A percentile compares a stretch with the other conserved stretches of the same genome.
Evolutionary conservation across 768 basidiomycete species (phyloP).

Genomic region (Naganishia vishniacii): DNA sequence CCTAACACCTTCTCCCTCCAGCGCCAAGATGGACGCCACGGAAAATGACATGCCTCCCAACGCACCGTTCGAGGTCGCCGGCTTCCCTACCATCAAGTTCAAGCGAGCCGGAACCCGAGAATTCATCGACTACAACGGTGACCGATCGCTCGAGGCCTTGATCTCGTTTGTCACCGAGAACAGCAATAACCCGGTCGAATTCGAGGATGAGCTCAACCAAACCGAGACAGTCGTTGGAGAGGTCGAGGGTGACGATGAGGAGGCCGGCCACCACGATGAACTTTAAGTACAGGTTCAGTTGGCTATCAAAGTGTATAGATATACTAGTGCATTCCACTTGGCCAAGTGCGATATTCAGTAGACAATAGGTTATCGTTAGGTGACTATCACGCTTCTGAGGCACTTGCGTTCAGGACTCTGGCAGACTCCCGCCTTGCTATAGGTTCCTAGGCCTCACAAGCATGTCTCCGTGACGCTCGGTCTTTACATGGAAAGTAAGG

Average conservation of each 20-base stretch:
- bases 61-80: conserved; percentile 76
- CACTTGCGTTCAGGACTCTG: no score
- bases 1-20: conserved; percentile 12
- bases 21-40: conserved; percentile 88
- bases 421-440: no score
- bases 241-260: conserved; percentile 31
- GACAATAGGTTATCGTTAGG: no score
- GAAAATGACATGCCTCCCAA: conserved; percentile 90
- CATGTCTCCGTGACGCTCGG: no score
- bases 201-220: conserved; percentile 25
- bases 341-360: no score
- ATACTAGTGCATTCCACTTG: no score
- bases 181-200: conserved; percentile 58
- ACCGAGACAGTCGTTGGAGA: conserved; percentile 29
- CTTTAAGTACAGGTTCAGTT: no score
- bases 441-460: no score
- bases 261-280: conserved; percentile 43
- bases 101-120: conserved; percentile 78
- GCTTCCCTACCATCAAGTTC: conserved; percentile 85
- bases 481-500: no score
- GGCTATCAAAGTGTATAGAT: no score
- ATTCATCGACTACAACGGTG: conserved; percentile 91
- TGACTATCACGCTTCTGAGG: no score
- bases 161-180: conserved; percentile 75
- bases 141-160: conserved; percentile 69